A percentile compares a stretch with the other conserved stretches of the same genome.
Conservation (phyloP, 2,329 filamentous ascomycete genomes). For the Raffaelea arxii region DNA sequence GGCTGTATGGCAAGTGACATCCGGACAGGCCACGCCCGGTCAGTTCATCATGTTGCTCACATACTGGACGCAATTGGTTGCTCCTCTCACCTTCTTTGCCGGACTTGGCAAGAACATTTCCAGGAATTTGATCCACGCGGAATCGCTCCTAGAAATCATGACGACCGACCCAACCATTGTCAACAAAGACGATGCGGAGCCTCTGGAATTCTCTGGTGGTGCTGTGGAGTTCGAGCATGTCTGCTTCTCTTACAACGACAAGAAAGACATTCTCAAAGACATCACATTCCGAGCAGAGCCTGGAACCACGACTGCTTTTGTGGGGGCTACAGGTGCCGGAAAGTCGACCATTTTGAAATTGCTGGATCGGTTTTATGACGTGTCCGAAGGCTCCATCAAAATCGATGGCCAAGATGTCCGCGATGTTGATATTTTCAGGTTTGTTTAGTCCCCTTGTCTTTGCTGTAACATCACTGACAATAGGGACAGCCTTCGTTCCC, state of each 20-base stretch:
- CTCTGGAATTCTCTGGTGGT: conserved; percentile 41
- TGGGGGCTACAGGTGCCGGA: conserved; percentile 49
- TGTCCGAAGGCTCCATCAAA: conserved; percentile 38
- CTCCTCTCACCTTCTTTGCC: conserved; percentile 61
- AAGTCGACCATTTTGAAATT: conserved; percentile 50
- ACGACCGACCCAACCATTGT: conserved; percentile 44
- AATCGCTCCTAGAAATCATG: conserved; percentile 49
- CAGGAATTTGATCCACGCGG: conserved; percentile 46
- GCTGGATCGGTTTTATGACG: conserved; percentile 51
- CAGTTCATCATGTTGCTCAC: conserved; percentile 63
- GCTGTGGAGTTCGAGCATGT: conserved; percentile 46
- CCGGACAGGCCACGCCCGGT: conserved; percentile 49
- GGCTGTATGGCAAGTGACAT: conserved; percentile 56
- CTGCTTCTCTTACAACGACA: conserved; percentile 49
- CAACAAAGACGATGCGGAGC: conserved; percentile 39
- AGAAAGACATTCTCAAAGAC: conserved; percentile 46
- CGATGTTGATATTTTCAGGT: conserved; percentile 41
- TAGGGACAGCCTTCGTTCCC: conserved; percentile 30
- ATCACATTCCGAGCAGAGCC: conserved; percentile 40
- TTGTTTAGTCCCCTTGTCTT: not conserved
- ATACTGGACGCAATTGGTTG: conserved; percentile 65
- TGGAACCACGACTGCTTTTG: conserved; percentile 48
- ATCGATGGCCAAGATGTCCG: conserved; percentile 49
- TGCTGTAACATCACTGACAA: not conserved
- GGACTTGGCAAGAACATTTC: conserved; percentile 45